phyloP scores from a whole-genome alignment of 2,329 filamentous ascomycete genomes.

The Colletotrichum karsti region DNA sequence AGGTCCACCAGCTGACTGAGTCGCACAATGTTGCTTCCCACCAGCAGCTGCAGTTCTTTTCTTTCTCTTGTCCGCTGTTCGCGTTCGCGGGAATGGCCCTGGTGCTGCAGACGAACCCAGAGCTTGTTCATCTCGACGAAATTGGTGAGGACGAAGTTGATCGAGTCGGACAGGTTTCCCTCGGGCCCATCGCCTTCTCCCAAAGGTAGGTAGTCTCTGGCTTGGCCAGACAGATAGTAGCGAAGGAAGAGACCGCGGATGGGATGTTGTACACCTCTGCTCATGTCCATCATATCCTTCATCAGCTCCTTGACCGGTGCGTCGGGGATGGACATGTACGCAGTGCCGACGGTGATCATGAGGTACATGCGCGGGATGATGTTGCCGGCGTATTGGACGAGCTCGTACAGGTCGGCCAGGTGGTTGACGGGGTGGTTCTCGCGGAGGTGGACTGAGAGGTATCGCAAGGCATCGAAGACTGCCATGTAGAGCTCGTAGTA shows the following conservation, averaged over 20 bases:
- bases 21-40: conserved; percentile 95
- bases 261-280: conserved; percentile 94
- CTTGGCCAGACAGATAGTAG: conserved; percentile 96
- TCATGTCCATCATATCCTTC: conserved; percentile 99
- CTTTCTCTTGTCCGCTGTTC: conserved; percentile 94
- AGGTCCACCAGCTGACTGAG: conserved; percentile 95
- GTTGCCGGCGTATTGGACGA: conserved; percentile 98
- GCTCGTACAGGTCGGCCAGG: conserved; percentile 95
- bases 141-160: conserved; percentile 97
- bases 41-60: conserved; percentile 92
- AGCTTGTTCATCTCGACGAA: conserved; percentile 99
- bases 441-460: conserved; percentile 94
- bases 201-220: conserved; percentile 85
- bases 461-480: conserved; percentile 96
- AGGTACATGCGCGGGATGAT: conserved; percentile 96
- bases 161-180: conserved; percentile 95
- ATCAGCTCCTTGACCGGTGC: conserved; percentile 99
- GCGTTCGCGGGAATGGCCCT: conserved; percentile 93
- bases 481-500: conserved; percentile 99
- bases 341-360: conserved; percentile 99
- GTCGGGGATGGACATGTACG: conserved; percentile 98
- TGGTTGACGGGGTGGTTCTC: conserved; percentile 98
- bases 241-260: conserved; percentile 93
- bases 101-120: conserved; percentile 97
- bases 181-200: conserved; percentile 90